Percentiles rank a stretch among this genome's conserved stretches.
These are phyloP conservation scores for Leccinum variicolor DNA, from an alignment of 768 basidiomycete species.

Conservation along the genomic window DNA sequence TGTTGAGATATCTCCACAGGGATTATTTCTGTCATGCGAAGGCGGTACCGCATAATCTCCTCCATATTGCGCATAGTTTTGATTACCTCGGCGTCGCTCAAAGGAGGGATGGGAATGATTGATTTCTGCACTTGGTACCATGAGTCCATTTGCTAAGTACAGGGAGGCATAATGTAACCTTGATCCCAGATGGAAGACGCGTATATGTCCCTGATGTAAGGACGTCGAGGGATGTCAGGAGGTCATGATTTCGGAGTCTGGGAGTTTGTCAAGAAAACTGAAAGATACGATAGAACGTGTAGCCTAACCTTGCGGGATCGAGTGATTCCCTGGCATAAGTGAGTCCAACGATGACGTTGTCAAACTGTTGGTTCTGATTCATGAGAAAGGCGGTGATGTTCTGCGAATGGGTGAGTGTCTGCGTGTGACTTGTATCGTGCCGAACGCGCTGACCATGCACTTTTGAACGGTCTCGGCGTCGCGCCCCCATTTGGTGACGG, in stretches of 20 bases:
- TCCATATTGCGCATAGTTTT: constrained; percentile 72
- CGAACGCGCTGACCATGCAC: constrained; percentile 59
- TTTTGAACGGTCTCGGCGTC: constrained; percentile 83
- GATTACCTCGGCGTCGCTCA: constrained; percentile 64
- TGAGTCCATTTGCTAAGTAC: constrained; percentile 20
- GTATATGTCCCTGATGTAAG: constrained; percentile 84
- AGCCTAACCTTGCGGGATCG: constrained; percentile 69
- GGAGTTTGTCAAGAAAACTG: neutral
- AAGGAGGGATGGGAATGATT: constrained; percentile 58
- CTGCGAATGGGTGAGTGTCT: constrained; percentile 34
- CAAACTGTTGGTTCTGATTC: constrained; percentile 83
- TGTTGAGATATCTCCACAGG: constrained; percentile 79
- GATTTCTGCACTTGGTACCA: constrained; percentile 50
- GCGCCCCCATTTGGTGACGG: constrained; percentile 81
- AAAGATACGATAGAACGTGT: neutral
- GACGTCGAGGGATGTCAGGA: constrained; percentile 88
- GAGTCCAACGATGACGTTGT: constrained; percentile 59
- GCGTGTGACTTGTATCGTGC: neutral
- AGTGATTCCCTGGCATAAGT: constrained; percentile 65
- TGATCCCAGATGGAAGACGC: constrained; percentile 76
- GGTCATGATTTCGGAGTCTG: constrained; percentile 90
- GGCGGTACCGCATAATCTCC: constrained; percentile 71
- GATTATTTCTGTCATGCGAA: constrained; percentile 74
- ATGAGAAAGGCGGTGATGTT: constrained; percentile 86
- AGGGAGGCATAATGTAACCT: constrained; percentile 43